Base-by-base conservation (phyloP, 2,329 filamentous ascomycete species). In the Sphaceloma murrayae region DNA sequence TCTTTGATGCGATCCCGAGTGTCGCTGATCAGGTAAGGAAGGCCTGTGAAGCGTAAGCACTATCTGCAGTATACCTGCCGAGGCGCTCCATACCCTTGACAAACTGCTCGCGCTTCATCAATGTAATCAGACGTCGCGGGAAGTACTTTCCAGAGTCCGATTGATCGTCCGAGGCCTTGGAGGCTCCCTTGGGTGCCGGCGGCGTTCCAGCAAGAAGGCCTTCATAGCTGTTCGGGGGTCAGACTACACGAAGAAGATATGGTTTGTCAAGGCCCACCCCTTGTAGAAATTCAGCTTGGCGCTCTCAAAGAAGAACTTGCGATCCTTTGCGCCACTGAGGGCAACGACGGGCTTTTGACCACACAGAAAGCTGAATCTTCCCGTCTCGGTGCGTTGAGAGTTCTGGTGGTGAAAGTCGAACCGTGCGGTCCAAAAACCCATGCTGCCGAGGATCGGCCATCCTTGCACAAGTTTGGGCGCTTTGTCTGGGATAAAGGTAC, bases 351-450 rank as follows among this genome's bases (percentile, higher is more conserved):
- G 60, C 46, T 67, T 59, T 4, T 61, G 53, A 0, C 72, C 71
- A 2, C 67, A 65, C 49, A 67, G 67, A 51, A 73, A 74, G 42
- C 62, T 67, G 50, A 72, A 74, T 38, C 67, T 67, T 18, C 68
- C 67, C 1, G 60, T 64, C 4, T 50, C 42, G 0, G 61, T 61
- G 5, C 57, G 48, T 10, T 49, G 50, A 5, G 51, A 51, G 7
- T 60, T 59, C n/a, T 61, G 46, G 13, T 51, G 52, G 43, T 66
- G 63, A 52, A 72, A 74, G 18, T 67, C 62, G 55, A 61, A 63
- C 43, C 70, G 60, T 11, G 59, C 48, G 2, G 65, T 66, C 59
- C 71, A 74, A 59, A 72, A 74, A 1, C 57, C 55, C 18, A 64
- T 46, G 1, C 65, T 59, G 2, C 70, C 70, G 3, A 70, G 46